Base-by-base conservation (phyloP, 2,329 filamentous ascomycete species). In the Chrysoporthe cubensis region DNA sequence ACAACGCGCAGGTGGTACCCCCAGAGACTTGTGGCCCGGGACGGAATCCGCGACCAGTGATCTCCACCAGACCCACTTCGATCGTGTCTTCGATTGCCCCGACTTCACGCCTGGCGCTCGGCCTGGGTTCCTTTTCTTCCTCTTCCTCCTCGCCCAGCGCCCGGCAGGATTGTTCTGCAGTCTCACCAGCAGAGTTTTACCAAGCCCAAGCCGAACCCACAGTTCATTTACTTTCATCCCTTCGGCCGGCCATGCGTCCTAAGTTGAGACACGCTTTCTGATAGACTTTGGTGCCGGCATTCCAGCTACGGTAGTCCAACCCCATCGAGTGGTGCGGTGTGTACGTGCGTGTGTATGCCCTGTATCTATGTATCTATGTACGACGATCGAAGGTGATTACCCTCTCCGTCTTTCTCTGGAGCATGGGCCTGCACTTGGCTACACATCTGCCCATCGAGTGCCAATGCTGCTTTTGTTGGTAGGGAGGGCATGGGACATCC, bases 231-330 rank as follows among this genome's bases (percentile, higher is more conserved):
- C 26, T 21, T 7, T 26, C 48, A 52, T 32, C 48, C 21, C 21
- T 52, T 54, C 26, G 26, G 50, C 21, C 50, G 50, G 32, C 50
- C 50, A 54, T 54, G 50, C 21, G 4, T 34, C 50, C 13, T 34
- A 52, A 52, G 62, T 68, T 68, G 62, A 65, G 44, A 62, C 57
- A 65, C 56, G 46, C 62, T 43, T 42, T 65, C n/a, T 46, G 50
- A 68, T 56, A 61, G 48, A 54, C 62, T 56, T 44, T 52, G 46
- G 46, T 56, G 46, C 48, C 62, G 52, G 48, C 48, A 42, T 52
- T 50, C 61, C 43, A 42, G 58, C 60, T 63, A 59, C 65, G 63
- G 66, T 50, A 67, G 62, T 42, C 57, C 54, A 37, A 34, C 37
- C n/a, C 54, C 7, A 8, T 57, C 54, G 18, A 56, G 21, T 65